phyloP scores from a whole-genome alignment of 2,329 filamentous ascomycete genomes.

The Teratosphaeria nubilosa region DNA sequence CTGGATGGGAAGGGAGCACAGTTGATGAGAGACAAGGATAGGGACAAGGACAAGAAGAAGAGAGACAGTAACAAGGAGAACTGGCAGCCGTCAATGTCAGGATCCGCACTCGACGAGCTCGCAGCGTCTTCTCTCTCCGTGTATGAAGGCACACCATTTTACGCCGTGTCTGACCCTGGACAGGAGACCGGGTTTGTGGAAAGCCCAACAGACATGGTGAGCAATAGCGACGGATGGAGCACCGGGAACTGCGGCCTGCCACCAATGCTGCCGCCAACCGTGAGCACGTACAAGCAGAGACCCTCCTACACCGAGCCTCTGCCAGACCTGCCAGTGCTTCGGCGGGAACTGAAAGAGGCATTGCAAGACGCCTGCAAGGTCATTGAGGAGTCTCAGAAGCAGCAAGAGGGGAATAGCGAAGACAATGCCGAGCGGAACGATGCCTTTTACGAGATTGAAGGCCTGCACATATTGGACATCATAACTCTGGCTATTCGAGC shows the following conservation, averaged over 20 bases:
- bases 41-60: slow-evolving; percentile 48
- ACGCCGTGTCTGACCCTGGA: slow-evolving; percentile 26
- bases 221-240: slow-evolving; percentile 36
- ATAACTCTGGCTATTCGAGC: slow-evolving; percentile 92
- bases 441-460: slow-evolving; percentile 78
- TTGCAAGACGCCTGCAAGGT: slow-evolving; percentile 60
- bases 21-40: slow-evolving; percentile 43
- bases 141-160: slow-evolving; percentile 17
- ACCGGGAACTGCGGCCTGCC: slow-evolving; percentile 48
- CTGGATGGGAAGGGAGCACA: slow-evolving; percentile 89
- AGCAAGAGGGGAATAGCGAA: slow-evolving; percentile 7
- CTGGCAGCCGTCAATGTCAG: slow-evolving; percentile 14
- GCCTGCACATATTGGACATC: slow-evolving; percentile 83
- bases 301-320: slow-evolving; percentile 73
- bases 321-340: slow-evolving; percentile 71
- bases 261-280: slow-evolving; percentile 87
- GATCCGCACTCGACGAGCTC: slow-evolving; percentile 13
- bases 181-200: slow-evolving; percentile 31
- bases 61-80: slow-evolving; percentile 21
- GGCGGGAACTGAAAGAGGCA: slow-evolving; percentile 56
- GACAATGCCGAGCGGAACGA: slow-evolving; percentile 34
- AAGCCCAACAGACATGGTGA: slow-evolving; percentile 46
- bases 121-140: slow-evolving; percentile 15
- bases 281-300: slow-evolving; percentile 86
- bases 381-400: slow-evolving; percentile 46